Evolutionary conservation across 192 early-diverging fungal species (phyloP).

Genomic region (Rhizoclosmatium sp.): DNA sequence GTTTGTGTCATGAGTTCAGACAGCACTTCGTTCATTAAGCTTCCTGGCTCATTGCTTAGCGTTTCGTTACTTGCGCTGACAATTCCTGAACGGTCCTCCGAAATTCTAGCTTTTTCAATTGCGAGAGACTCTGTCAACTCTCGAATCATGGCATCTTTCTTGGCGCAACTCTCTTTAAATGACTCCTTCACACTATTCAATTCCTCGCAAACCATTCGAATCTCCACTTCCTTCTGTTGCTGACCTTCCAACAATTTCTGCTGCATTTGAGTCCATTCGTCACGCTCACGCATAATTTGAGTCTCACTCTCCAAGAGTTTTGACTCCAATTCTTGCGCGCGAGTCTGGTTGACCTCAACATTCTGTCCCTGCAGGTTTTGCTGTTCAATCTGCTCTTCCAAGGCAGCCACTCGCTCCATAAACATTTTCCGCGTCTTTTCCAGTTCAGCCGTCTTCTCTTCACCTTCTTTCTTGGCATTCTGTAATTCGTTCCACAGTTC

Average conservation of each 20-base stretch:
- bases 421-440: neutral
- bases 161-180: no score
- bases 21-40: neutral
- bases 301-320: neutral
- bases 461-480: constrained; percentile 4
- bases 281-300: neutral
- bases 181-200: neutral
- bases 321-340: neutral
- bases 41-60: neutral
- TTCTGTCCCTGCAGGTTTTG: neutral
- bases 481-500: constrained; percentile 34
- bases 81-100: neutral
- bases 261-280: neutral
- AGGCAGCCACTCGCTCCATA: neutral
- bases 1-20: neutral
- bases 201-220: neutral
- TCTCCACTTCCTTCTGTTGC: neutral
- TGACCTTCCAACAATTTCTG: neutral
- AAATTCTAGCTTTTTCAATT: neutral
- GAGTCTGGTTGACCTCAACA: neutral
- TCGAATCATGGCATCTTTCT: neutral
- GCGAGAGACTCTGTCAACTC: neutral
- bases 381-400: neutral
- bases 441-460: neutral
- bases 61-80: neutral